Conservation (phyloP, 108 stramenopile genomes). For the Skeletonema potamos region DNA sequence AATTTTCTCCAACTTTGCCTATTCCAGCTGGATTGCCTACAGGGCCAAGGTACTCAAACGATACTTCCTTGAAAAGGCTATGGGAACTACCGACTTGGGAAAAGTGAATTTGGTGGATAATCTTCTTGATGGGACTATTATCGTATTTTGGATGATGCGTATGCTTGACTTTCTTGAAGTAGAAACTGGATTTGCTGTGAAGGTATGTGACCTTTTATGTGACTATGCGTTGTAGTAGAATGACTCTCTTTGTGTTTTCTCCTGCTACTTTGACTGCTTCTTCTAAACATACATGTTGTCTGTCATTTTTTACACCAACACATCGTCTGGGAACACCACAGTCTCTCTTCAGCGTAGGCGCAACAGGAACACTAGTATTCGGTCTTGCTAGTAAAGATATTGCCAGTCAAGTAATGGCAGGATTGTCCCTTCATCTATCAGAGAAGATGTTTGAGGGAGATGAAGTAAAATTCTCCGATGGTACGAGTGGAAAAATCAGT, state of each 20-base stretch:
- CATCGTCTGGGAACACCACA: conserved; percentile 11
- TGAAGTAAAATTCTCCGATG: conserved; percentile 40
- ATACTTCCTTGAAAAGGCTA: conserved; percentile 28
- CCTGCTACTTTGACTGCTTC: not conserved
- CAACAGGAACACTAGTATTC: conserved; percentile 47
- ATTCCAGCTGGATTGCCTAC: conserved; percentile 52
- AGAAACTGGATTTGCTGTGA: conserved; percentile 56
- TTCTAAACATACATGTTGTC: conserved; percentile 28
- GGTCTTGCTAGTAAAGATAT: conserved; percentile 63
- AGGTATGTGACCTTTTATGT: conserved; percentile 14
- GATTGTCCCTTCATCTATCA: conserved; percentile 52
- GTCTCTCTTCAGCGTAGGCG: conserved; percentile 43
- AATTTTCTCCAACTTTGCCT: conserved; percentile 50
- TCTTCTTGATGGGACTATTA: conserved; percentile 48
- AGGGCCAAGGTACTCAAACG: conserved; percentile 41
- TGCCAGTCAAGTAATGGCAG: conserved; percentile 57
- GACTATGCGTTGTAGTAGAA: too few relatives aligned
- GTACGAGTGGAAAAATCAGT: conserved; percentile 29
- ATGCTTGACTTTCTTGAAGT: conserved; percentile 57
- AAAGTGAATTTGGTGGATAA: conserved; percentile 55
- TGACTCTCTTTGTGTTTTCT: too few relatives aligned
- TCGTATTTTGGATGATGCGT: conserved; percentile 27
- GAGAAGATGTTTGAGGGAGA: conserved; percentile 72
- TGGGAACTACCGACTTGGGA: conserved; percentile 41
- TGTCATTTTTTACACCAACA: too few relatives aligned